A percentile compares a stretch with the other conserved stretches of the same genome.
Conservation (phyloP, 2,329 filamentous ascomycete genomes). For the Bipolaris zeicola region DNA sequence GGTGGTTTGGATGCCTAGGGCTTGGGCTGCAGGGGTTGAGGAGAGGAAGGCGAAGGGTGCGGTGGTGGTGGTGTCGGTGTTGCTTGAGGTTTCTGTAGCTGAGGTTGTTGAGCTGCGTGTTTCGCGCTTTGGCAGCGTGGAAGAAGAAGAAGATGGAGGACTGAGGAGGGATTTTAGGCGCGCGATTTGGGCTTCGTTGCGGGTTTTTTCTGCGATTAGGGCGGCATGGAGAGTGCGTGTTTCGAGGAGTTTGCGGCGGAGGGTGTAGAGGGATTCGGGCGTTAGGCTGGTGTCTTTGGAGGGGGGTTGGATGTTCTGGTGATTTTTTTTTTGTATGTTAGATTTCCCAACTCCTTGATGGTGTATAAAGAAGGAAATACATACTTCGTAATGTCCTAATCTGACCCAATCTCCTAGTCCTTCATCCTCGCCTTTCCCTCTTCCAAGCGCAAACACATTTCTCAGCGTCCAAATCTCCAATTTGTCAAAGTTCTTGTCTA, state of each 20-base stretch:
- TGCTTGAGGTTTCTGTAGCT: neutral
- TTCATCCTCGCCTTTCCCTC: constrained; percentile 62
- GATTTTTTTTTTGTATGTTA: neutral
- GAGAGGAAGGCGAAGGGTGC: constrained; percentile 62
- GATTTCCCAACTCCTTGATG: neutral
- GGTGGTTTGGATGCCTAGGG: constrained; percentile 52
- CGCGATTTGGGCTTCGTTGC: constrained; percentile 72
- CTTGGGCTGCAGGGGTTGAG: constrained; percentile 53
- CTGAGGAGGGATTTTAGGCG: constrained; percentile 65
- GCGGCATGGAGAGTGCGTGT: constrained; percentile 75
- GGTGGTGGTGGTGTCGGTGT: neutral
- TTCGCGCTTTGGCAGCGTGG: constrained; percentile 21
- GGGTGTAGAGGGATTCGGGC: constrained; percentile 70
- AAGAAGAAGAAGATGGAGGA: constrained; percentile 3
- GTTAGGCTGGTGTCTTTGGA: constrained; percentile 56
- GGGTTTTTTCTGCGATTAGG: constrained; percentile 70
- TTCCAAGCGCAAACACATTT: constrained; percentile 64
- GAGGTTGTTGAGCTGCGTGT: constrained; percentile 24
- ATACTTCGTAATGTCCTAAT: constrained; percentile 81
- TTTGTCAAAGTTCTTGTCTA: constrained; percentile 59
- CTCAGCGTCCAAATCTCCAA: constrained; percentile 80
- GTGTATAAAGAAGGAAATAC: constrained; percentile 4
- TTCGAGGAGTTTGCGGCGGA: constrained; percentile 76
- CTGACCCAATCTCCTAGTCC: constrained; percentile 73
- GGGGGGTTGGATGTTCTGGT: constrained; percentile 34